These are phyloP conservation scores for Rhizophagus clarus DNA, from an alignment of 192 early-diverging fungal species.

Conservation along the genomic window DNA sequence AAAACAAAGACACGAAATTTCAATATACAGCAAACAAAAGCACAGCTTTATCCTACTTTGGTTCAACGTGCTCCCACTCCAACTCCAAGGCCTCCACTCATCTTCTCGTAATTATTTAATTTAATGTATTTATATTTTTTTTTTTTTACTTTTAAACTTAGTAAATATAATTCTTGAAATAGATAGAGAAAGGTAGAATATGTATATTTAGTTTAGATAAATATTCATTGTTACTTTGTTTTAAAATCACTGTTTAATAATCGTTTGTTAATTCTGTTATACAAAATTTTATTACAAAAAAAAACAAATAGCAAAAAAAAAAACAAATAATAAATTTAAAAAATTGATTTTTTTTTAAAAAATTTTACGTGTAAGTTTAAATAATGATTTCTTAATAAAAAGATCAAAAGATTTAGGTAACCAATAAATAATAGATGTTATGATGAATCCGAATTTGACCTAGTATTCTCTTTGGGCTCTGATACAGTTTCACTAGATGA, in stretches of 20 bases:
- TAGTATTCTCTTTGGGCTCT: neutral
- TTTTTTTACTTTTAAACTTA: neutral
- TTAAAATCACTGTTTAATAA: too few species aligned
- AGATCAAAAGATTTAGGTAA: neutral
- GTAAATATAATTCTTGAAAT: neutral
- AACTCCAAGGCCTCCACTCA: constrained; percentile 11
- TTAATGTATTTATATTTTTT: neutral
- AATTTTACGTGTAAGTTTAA: too few species aligned
- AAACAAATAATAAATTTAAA: too few species aligned
- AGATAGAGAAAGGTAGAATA: neutral
- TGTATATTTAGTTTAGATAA: too few species aligned
- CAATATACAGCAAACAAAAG: neutral
- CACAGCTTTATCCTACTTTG: neutral
- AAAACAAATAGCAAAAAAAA: too few species aligned
- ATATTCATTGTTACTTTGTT: too few species aligned
- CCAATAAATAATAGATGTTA: neutral
- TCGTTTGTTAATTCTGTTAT: too few species aligned
- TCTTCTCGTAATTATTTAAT: neutral
- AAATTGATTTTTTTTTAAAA: too few species aligned
- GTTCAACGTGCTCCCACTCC: neutral
- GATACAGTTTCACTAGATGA: neutral
- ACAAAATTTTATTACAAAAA: too few species aligned
- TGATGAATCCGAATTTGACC: neutral
- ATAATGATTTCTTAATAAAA: neutral
- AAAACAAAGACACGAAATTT: neutral